These are phyloP conservation scores for Chiua virens DNA, from an alignment of 768 basidiomycete species.

Conservation along the genomic window DNA sequence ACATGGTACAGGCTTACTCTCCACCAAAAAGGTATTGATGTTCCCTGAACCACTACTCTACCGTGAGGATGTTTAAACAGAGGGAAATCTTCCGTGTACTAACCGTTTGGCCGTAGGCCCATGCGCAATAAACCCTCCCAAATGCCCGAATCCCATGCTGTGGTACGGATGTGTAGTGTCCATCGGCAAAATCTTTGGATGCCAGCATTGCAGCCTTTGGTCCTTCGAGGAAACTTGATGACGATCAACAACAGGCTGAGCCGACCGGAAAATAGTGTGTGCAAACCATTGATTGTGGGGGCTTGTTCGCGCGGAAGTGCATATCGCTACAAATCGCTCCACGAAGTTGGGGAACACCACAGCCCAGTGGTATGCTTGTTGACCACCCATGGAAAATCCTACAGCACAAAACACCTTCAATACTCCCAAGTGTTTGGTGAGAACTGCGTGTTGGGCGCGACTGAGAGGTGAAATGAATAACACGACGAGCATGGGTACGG, in stretches of 20 bases:
- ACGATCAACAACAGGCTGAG: neutral
- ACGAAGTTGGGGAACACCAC: constrained; percentile 58
- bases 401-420: constrained; percentile 27
- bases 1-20: constrained; percentile 27
- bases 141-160: constrained; percentile 56
- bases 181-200: constrained; percentile 54
- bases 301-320: constrained; percentile 56
- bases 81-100: constrained; percentile 10
- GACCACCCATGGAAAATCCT: constrained; percentile 63
- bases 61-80: neutral
- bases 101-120: constrained; percentile 61
- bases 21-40: constrained; percentile 45
- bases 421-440: constrained; percentile 33
- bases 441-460: constrained; percentile 54
- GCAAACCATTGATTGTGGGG: constrained; percentile 53
- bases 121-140: constrained; percentile 56
- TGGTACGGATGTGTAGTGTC: constrained; percentile 50
- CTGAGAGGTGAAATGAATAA: constrained; percentile 25
- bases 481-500: neutral
- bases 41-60: constrained; percentile 53
- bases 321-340: constrained; percentile 45
- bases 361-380: constrained; percentile 59
- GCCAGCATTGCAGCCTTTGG: constrained; percentile 53
- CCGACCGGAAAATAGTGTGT: neutral
- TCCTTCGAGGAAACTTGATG: constrained; percentile 57